Base-by-base conservation (phyloP, 805 yeast species). In the Tetrapisispora arboricola region DNA sequence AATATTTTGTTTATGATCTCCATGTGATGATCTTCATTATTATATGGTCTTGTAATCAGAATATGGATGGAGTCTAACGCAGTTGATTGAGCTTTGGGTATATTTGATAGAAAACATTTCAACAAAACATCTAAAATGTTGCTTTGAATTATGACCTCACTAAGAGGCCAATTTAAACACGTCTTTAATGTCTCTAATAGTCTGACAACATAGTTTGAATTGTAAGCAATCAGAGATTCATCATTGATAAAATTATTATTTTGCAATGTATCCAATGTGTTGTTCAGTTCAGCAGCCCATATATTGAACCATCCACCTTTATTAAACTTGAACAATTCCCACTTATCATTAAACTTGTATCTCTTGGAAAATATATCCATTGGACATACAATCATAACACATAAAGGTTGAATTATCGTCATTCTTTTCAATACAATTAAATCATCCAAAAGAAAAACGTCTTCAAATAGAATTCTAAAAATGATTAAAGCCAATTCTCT, bases 21-120 rank as follows among this genome's bases (percentile, higher is more conserved):
- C 37, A 76, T 76, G 58, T 87, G 82, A 60, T 92, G 96, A 1
- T 68, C 75, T 10, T 72, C 71, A 36, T 69, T 65, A 26, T 72
- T 65, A 60, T 84, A 87, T 12, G 74, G 71, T 53, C 97, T 74
- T 1, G 95, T 85, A 63, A 88, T 82, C 17, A 92, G 66, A 29
- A 84, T 82, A 59, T 92, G 96, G 46, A 92, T 70, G 54, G 96
- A 86, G 57, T 92, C 98, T 35, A 88, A 77, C 0, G 96, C 87
- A 45, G 88, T 71, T 0, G 86, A 80, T 56, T 85, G 80, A 37
- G 90, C 74, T 47, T 75, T 73, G 32, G 80, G 74, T 51, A 80
- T 78, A 24, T 74, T 67, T 7, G 78, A 64, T 30, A 75, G 62
- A 39, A 85, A 65, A 25, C 84, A 71, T 43, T 62, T 63, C 43